phyloP scores from a whole-genome alignment of 2,329 filamentous ascomycete genomes.

The Ustulina deusta region DNA sequence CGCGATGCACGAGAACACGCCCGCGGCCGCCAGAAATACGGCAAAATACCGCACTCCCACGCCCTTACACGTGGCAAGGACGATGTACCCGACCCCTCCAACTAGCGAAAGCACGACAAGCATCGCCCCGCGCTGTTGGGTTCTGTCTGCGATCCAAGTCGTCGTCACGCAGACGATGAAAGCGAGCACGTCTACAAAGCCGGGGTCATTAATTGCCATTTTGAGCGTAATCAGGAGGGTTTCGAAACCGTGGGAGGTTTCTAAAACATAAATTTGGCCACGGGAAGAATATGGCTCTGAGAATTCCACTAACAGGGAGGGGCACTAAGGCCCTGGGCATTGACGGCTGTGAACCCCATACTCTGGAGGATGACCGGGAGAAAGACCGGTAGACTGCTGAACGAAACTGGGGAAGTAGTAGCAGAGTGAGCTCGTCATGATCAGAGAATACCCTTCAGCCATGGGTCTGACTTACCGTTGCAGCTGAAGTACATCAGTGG shows the following conservation, averaged over 20 bases:
- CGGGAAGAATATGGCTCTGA: background rate
- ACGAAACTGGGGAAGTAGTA: slow-evolving; percentile 67
- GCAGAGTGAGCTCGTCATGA: slow-evolving; percentile 56
- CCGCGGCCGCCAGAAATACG: slow-evolving; percentile 65
- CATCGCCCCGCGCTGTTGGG: slow-evolving; percentile 72
- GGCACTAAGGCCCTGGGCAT: slow-evolving; percentile 78
- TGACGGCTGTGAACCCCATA: slow-evolving; percentile 76
- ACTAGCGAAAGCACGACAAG: slow-evolving; percentile 68
- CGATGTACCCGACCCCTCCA: slow-evolving; percentile 72
- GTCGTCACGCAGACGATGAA: slow-evolving; percentile 72
- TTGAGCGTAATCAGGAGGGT: background rate
- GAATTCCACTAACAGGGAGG: slow-evolving; percentile 63
- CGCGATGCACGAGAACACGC: slow-evolving; percentile 75
- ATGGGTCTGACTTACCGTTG: slow-evolving; percentile 51
- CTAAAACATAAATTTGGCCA: background rate
- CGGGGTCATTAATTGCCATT: background rate
- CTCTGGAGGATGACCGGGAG: slow-evolving; percentile 71
- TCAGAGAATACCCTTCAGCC: slow-evolving; percentile 60
- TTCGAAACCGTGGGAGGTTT: background rate
- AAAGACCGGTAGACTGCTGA: slow-evolving; percentile 73
- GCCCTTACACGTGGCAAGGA: slow-evolving; percentile 67
- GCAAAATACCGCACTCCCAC: slow-evolving; percentile 56
- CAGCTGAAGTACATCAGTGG: slow-evolving; percentile 58
- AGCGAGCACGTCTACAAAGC: slow-evolving; percentile 64
- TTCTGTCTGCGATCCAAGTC: slow-evolving; percentile 74